A percentile compares a stretch with the other conserved stretches of the same genome.
These are phyloP conservation scores for Erythrophleum fordii DNA, from an alignment of 306 rosid genomes.

Conservation along the genomic window DNA sequence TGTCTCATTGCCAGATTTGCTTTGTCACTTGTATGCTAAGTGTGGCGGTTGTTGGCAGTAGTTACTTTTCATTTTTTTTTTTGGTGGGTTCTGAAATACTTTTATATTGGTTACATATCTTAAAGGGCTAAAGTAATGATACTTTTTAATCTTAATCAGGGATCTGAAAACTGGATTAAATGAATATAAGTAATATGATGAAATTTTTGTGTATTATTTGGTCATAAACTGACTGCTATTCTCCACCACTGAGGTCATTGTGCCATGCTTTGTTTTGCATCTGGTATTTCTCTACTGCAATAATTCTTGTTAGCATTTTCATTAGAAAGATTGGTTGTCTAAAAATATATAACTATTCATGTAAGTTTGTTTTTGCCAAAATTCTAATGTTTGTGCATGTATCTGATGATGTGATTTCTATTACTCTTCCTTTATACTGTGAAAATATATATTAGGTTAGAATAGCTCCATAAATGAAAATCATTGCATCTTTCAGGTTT, in stretches of 20 bases:
- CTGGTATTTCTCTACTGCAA: neutral
- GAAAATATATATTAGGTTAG: conserved; percentile 11
- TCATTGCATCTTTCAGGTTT: conserved; percentile 19
- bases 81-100: neutral
- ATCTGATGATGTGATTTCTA: conserved; percentile 19
- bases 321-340: neutral
- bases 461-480: neutral
- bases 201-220: conserved; percentile 1
- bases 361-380: conserved; percentile 5
- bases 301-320: conserved; percentile 10
- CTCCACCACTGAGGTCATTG: conserved; percentile 3
- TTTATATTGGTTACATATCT: neutral
- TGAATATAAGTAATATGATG: conserved; percentile 5
- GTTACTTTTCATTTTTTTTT: conserved; percentile 11
- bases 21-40: conserved; percentile 1
- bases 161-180: conserved; percentile 16
- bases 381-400: conserved; percentile 1
- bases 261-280: conserved; percentile 18
- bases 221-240: conserved; percentile 1
- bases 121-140: neutral
- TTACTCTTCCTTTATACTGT: conserved; percentile 16
- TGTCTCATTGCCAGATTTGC: conserved; percentile 16
- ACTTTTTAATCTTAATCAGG: neutral
- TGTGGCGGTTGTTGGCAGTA: neutral
- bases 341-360: conserved; percentile 16